These are phyloP conservation scores for Mucor mucedo DNA, from an alignment of 371 early-diverging fungal species.

Conservation along the genomic window DNA sequence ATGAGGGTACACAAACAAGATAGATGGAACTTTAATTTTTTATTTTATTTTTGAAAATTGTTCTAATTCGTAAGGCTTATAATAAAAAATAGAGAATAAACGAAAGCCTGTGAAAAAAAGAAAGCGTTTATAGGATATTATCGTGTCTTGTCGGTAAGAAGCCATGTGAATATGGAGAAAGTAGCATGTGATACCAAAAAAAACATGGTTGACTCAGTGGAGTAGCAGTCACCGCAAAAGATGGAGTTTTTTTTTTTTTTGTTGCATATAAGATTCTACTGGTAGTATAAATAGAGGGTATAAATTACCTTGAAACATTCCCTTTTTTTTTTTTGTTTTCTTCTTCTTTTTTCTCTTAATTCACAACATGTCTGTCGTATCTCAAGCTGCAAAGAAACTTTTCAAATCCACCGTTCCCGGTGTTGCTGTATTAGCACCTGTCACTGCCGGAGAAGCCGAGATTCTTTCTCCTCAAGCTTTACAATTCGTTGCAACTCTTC, in stretches of 20 bases:
- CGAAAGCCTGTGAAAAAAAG: not conserved
- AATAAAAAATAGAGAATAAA: not conserved
- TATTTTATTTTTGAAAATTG: no score
- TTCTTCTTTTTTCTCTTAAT: constrained; percentile 12
- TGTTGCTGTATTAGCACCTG: constrained; percentile 41
- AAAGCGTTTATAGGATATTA: no score
- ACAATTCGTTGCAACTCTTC: constrained; percentile 83
- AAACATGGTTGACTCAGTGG: constrained; percentile 16
- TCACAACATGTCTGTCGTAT: constrained; percentile 9
- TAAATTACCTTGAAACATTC: not conserved
- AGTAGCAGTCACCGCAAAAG: constrained; percentile 8
- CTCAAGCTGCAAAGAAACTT: constrained; percentile 15
- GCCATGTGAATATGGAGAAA: constrained; percentile 31
- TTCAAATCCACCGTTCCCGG: constrained; percentile 32
- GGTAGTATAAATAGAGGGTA: not conserved
- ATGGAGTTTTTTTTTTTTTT: not conserved
- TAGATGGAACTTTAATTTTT: constrained; percentile 9
- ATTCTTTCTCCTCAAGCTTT: constrained; percentile 85
- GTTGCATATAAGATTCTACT: not conserved
- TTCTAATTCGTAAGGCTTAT: no score
- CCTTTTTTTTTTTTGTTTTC: constrained; percentile 9
- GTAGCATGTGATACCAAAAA: constrained; percentile 27
- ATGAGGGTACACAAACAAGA: constrained; percentile 10
- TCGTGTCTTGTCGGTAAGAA: constrained; percentile 11
- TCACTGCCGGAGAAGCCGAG: constrained; percentile 55